These are phyloP conservation scores for Osmanthus fragrans DNA, from an alignment of 257 asterid genomes.

Conservation along the genomic window DNA sequence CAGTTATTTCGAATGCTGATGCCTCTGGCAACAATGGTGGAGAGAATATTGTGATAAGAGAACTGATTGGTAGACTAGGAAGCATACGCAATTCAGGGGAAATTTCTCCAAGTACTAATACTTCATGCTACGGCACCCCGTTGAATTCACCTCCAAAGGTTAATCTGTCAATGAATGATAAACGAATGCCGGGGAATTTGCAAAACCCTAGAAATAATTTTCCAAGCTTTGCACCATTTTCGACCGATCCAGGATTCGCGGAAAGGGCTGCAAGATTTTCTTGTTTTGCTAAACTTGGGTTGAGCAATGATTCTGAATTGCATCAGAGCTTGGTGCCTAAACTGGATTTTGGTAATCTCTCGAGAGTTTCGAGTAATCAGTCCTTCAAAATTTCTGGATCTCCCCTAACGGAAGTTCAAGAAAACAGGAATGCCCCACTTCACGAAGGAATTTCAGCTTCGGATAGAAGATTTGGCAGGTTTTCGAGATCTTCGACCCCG, in stretches of 20 bases:
- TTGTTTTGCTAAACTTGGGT: conserved; percentile 50
- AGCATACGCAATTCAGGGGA: conserved; percentile 66
- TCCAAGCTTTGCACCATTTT: conserved; percentile 43
- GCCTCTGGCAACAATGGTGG: conserved; percentile 22
- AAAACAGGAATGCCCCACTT: conserved; percentile 31
- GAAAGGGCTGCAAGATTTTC: conserved; percentile 78
- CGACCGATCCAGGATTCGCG: conserved; percentile 70
- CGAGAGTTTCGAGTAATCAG: conserved; percentile 45
- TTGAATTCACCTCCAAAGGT: conserved; percentile 84
- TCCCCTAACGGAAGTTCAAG: conserved; percentile 33
- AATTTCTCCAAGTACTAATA: conserved; percentile 52
- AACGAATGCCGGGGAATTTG: conserved; percentile 40
- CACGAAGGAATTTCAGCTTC: neutral
- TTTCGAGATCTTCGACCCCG: conserved; percentile 26
- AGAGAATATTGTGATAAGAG: conserved; percentile 58
- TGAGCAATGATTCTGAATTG: conserved; percentile 24
- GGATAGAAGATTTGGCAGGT: conserved; percentile 13
- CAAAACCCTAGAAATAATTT: conserved; percentile 33
- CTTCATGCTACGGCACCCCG: conserved; percentile 70
- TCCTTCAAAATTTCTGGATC: conserved; percentile 43
- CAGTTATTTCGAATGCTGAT: conserved; percentile 43
- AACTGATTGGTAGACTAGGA: conserved; percentile 77
- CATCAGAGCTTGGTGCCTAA: conserved; percentile 26
- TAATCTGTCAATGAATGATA: conserved; percentile 41
- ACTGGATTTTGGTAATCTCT: conserved; percentile 45